Conservation (phyloP, 371 early-diverging fungal genomes). For the Dichotomocladium elegans region DNA sequence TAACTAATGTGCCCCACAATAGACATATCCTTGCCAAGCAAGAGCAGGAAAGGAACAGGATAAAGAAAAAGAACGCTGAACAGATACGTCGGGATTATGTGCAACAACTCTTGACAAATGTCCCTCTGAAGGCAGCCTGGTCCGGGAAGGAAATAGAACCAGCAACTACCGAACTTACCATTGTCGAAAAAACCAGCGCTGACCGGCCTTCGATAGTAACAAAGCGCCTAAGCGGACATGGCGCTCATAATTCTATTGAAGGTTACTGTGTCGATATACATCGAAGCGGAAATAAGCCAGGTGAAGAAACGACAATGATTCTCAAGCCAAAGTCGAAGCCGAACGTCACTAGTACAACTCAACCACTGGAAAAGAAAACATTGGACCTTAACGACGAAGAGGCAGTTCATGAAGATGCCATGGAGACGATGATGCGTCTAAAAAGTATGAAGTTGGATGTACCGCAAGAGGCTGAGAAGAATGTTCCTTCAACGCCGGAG, state of each 20-base stretch:
- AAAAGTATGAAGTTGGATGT: slow-evolving; percentile 35
- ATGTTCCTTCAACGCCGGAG: neutral
- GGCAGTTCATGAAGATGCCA: slow-evolving; percentile 29
- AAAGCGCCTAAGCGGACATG: no score
- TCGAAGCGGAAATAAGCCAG: slow-evolving; percentile 17
- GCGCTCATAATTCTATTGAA: slow-evolving; percentile 39
- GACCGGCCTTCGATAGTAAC: no score
- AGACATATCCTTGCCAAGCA: slow-evolving; percentile 29
- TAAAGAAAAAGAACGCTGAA: neutral
- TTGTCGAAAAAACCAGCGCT: no score
- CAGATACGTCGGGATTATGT: slow-evolving; percentile 35
- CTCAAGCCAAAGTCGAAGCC: no score
- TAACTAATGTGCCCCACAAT: neutral
- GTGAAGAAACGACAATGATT: slow-evolving; percentile 31
- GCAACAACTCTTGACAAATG: slow-evolving; percentile 23
- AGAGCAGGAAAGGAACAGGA: slow-evolving; percentile 5
- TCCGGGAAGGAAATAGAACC: neutral
- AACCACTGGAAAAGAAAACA: neutral
- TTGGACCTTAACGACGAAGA: slow-evolving; percentile 9
- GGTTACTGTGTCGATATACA: slow-evolving; percentile 33
- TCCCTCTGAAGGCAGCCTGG: slow-evolving; percentile 12
- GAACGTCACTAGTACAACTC: no score
- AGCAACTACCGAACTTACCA: slow-evolving; percentile 14
- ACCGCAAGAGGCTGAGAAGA: slow-evolving; percentile 7
- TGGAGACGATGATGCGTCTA: slow-evolving; percentile 51